Base-by-base conservation (phyloP, 768 basidiomycete genomes). In the Lactarius evosmus region DNA sequence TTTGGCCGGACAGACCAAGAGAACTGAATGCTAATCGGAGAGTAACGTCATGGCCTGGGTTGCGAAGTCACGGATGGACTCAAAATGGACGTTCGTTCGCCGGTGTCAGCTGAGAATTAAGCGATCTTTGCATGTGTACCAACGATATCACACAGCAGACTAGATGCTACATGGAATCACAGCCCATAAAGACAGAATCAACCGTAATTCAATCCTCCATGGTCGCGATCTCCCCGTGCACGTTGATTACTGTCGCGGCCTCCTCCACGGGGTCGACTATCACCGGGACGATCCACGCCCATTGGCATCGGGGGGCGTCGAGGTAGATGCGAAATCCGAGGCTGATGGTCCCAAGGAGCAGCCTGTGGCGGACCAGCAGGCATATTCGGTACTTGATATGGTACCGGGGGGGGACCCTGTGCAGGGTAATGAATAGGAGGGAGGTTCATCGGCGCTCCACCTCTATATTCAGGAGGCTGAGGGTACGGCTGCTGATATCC, bases 181-280 rank as follows among this genome's bases (percentile, higher is more conserved):
- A 29, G 54, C 38, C 27, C 22, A 32, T 32, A 57, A 44, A 32
- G 14, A 36, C 22, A 52, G 33, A 51, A 51, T 72, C 62, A 75
- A 59, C 73, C 74, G 54, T 75, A 75, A 65, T 75, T 75, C 41
- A 75, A 69, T 40, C 68, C 72, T 7, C 66, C 68, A 9, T 67
- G 65, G 16, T 56, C 62, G 5, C 69, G 66, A 56, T 65, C 65
- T 60, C 67, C 63, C 11, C 68, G 67, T 34, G 59, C 33, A 19
- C 66, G 63, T 14, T 66, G 66, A 41, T 53, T 60, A 33, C 62
- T 65, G n/a, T 66, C 67, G 38, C 64, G 65, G 34, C 61, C 60
- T 40, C 60, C 62, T 8, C 46, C 52, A 7, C 63, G 25, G 12
- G 55, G 56, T 57, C 63, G 52, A n/a, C 66, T 55, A 51, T 64